Evolutionary conservation across 2,329 filamentous ascomycete species (phyloP).

Genomic region (Pseudocercospora eumusae): DNA sequence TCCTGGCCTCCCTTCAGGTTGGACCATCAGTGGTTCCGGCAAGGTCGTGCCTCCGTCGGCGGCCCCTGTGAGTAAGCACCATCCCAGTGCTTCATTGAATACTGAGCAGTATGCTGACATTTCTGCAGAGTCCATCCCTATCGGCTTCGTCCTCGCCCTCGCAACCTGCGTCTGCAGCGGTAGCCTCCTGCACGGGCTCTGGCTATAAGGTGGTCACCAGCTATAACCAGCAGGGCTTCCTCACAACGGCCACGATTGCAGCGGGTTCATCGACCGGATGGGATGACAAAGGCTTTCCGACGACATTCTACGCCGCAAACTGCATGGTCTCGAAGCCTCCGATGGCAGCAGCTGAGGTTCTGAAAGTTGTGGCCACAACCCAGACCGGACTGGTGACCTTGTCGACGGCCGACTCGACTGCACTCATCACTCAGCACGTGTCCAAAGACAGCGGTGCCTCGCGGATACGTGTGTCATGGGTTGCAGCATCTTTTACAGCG

Average conservation of each 20-base stretch:
- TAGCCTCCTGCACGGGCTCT: slow-evolving; percentile 46
- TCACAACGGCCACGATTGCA: slow-evolving; percentile 48
- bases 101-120: slow-evolving; percentile 32
- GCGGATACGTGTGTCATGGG: slow-evolving; percentile 8
- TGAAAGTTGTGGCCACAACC: slow-evolving; percentile 18
- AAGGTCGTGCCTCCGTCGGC: slow-evolving; percentile 75
- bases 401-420: slow-evolving; percentile 21
- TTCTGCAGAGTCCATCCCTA: slow-evolving; percentile 47
- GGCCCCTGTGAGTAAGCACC: slow-evolving; percentile 64
- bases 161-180: slow-evolving; percentile 48
- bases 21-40: slow-evolving; percentile 74
- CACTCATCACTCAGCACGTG: slow-evolving; percentile 24
- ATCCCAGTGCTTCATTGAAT: slow-evolving; percentile 36
- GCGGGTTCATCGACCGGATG: slow-evolving; percentile 47
- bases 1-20: slow-evolving; percentile 71
- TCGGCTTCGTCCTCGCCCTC: slow-evolving; percentile 55
- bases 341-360: slow-evolving; percentile 13
- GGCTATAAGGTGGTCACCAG: slow-evolving; percentile 50
- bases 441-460: slow-evolving; percentile 12
- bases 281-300: slow-evolving; percentile 50
- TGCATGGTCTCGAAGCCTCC: slow-evolving; percentile 20
- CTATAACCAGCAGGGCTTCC: slow-evolving; percentile 54
- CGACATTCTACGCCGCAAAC: slow-evolving; percentile 39
- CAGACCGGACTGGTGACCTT: slow-evolving; percentile 20
- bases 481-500: slow-evolving; percentile 19